phyloP scores from a whole-genome alignment of 352 stramenopile genomes.

The Globisporangium middletonii region DNA sequence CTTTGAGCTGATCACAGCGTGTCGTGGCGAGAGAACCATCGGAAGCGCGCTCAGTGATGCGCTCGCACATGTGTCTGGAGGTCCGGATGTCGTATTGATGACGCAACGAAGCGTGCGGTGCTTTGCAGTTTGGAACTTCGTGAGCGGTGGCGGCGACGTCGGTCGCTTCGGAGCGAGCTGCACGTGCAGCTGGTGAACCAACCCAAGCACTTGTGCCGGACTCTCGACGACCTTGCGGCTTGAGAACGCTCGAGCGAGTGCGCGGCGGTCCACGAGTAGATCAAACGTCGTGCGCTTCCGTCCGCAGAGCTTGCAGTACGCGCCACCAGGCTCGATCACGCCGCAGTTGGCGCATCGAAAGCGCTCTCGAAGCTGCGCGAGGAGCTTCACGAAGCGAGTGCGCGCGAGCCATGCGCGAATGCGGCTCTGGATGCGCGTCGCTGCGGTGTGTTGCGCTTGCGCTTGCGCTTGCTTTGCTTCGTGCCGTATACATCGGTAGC shows the following conservation, averaged over 20 bases:
- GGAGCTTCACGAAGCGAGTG: constrained; percentile 11
- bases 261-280: constrained; percentile 1
- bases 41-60: background rate
- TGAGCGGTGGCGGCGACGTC: background rate
- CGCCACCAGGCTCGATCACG: constrained; percentile 40
- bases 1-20: background rate
- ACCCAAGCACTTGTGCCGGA: background rate
- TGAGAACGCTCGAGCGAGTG: background rate
- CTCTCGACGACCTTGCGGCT: too few relatives aligned
- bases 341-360: constrained; percentile 58
- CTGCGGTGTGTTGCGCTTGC: constrained; percentile 1
- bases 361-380: constrained; percentile 32
- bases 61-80: background rate
- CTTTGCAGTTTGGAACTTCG: constrained; percentile 1
- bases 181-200: background rate
- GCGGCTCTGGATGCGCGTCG: constrained; percentile 22
- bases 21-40: constrained; percentile 5
- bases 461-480: background rate
- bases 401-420: constrained; percentile 21
- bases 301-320: constrained; percentile 69
- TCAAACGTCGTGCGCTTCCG: constrained; percentile 30
- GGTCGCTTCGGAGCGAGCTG: constrained; percentile 2
- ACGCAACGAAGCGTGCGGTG: background rate
- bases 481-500: background rate
- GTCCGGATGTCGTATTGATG: background rate